A percentile compares a stretch with the other conserved stretches of the same genome.
These are phyloP conservation scores for Phytophthora pinifolia DNA, from an alignment of 352 stramenopile genomes.

Conservation along the genomic window DNA sequence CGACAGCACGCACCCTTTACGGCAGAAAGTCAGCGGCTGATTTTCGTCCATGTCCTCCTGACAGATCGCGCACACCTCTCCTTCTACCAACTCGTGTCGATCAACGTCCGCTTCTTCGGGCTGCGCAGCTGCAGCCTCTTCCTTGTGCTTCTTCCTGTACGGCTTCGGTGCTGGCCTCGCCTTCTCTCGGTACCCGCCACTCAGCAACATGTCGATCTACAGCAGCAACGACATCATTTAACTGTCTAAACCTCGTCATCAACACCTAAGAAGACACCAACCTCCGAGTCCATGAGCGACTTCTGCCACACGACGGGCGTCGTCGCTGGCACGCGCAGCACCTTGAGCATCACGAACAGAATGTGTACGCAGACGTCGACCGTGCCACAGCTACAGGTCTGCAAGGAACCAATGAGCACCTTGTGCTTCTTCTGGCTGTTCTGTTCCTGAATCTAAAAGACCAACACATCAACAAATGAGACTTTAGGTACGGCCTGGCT, in stretches of 20 bases:
- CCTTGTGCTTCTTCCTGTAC: conserved; percentile 52
- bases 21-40: conserved; percentile 72
- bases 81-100: conserved; percentile 62
- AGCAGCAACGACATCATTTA: neutral
- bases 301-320: conserved; percentile 83
- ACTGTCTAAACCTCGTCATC: neutral
- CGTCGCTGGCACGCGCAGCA: conserved; percentile 66
- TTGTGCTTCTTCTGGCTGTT: conserved; percentile 73
- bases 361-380: conserved; percentile 82
- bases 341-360: conserved; percentile 88
- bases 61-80: conserved; percentile 84
- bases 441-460: conserved; percentile 68
- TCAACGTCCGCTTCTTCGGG: conserved; percentile 30
- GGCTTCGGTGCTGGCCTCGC: conserved; percentile 21
- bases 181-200: conserved; percentile 58
- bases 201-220: conserved; percentile 68
- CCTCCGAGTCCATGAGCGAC: conserved; percentile 83
- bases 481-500: neutral
- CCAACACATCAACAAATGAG: neutral
- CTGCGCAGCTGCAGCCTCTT: conserved; percentile 15
- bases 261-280: conserved; percentile 6
- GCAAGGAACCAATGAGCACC: conserved; percentile 70
- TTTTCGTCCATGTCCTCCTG: conserved; percentile 76
- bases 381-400: conserved; percentile 75
- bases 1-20: conserved; percentile 71